Base-by-base conservation (phyloP, 1,284 basidiomycete species). In the Anthracocystis panici-leucophaei region DNA sequence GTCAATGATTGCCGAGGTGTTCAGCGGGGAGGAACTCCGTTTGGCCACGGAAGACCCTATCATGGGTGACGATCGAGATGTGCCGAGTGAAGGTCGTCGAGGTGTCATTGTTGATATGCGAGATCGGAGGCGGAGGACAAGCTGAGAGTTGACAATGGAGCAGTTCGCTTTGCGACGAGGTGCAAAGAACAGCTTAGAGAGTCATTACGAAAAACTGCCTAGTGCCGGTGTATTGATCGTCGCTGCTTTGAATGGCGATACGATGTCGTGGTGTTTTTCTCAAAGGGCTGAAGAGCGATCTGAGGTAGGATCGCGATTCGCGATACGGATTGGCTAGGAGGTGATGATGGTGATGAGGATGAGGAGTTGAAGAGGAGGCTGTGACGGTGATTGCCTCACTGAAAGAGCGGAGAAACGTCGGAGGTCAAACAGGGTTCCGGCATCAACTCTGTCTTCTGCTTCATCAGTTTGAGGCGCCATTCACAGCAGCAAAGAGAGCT, bases 51-150 rank as follows among this genome's bases (percentile, higher is more conserved):
- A 57, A 8, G 62, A 57, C 42, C 54, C 62, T 31, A 62, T 58
- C 29, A 71, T 38, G 5, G 68, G 68, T 20, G 68, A 54, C 9
- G 68, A 71, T 54, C 62, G 68, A 23, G 58, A 71, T 3, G 58
- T 50, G 21, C 68, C 63, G 31, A 71, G 20, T 16, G 68, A 71
- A 33, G 68, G 62, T 40, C 68, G 62, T 55, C 68, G 68, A 18
- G 68, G 40, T 29, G 68, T 29, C 68, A 71, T 71, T 5, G 50
- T 23, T 49, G 23, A 23, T 5, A 16, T 6, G 27, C 35, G 42
- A 29, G 14, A 18, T 12, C 12, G 29, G 27, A 25, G 16, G 2
- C 11, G 10, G 35, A 14, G 11, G 3, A 38, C 2, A 16, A 38
- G 35, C 12, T 38, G 35, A 2, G 14, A 16, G 35, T 38, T 38